These are phyloP conservation scores for Neofusicoccum umdonicola DNA, from an alignment of 2,329 filamentous ascomycete species.

Conservation along the genomic window DNA sequence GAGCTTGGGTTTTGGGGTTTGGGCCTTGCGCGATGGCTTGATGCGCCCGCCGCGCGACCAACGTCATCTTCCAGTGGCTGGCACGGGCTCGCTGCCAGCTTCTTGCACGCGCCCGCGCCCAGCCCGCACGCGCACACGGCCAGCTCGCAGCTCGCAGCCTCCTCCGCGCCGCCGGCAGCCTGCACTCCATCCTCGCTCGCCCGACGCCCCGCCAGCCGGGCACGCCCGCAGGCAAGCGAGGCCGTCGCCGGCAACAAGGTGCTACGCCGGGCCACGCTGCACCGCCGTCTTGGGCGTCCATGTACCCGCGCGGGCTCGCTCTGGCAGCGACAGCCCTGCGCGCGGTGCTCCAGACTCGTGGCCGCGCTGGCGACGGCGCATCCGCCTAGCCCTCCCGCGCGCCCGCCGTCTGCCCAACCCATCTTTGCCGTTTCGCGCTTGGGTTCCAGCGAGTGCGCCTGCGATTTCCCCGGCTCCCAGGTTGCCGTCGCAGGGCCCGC, in stretches of 20 bases:
- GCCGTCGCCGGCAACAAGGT: no score
- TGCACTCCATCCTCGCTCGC: not conserved
- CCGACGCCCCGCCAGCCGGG: not conserved
- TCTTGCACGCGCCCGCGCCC: not conserved
- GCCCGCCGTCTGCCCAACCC: slow-evolving; percentile 8
- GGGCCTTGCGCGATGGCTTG: not conserved
- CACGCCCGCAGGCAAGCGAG: no score
- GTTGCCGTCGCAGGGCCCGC: slow-evolving; percentile 4
- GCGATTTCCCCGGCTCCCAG: not conserved
- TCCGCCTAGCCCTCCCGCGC: slow-evolving; percentile 4
- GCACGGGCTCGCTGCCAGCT: slow-evolving; percentile 2
- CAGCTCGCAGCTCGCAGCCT: not conserved
- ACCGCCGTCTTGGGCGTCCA: not conserved
- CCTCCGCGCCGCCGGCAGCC: not conserved
- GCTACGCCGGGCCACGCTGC: not conserved
- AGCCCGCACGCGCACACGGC: not conserved
- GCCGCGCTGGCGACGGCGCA: not conserved
- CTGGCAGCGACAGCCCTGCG: slow-evolving; percentile 6
- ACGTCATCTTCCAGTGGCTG: slow-evolving; percentile 7
- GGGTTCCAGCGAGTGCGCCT: not conserved
- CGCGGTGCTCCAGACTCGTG: not conserved
- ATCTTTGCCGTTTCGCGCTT: not conserved
- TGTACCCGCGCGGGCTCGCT: no score
- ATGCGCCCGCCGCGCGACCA: not conserved
- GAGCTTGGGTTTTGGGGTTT: not conserved